Evolutionary conservation across 495 filamentous ascomycete genomes (phyloP), one percentile per base, ranked within the genome.

Genomic region (Bryoglossum gracile): DNA sequence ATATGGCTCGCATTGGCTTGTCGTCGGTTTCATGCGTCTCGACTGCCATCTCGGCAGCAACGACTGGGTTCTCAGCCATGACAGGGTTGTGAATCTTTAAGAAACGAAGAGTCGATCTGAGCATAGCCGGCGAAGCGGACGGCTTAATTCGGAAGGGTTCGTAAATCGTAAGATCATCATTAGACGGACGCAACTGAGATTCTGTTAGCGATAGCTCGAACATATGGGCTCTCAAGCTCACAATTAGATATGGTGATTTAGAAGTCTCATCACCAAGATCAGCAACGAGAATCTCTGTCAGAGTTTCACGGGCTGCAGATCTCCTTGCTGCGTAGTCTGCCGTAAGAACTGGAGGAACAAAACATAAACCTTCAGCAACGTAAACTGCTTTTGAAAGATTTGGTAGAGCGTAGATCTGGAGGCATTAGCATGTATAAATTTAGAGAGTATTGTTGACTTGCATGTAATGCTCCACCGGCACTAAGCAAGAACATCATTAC

Each of bases 101-200:
- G 56, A 94, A 96, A 41, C 80, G 76, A 10, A 97, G 65, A 5
- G 64, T 68, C 34, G 73, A 61, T 10, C 64, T 62, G 9, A 77
- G 65, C 3, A 41, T 45, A 23, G 45, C 40, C n/a, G 41, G 14
- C 13, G 53, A 16, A 24, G 61, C 60, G 3, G 51, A 47, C 3
- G 65, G 50, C 9, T 64, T 64, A 49, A 74, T 61, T 5, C 73
- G 70, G 61, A 83, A 89, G 0, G 90, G 88, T 60, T 87, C 80
- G 60, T 97, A 98, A 37, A 96, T 71, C n/a, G 81, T 80, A 3
- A 96, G 64, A 57, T 97, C 90, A 48, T 94, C 82, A 50, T 77
- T 82, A 9, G 74, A 73, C 34, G 86, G 84, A 23, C 91, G 87
- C 34, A 88, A 68, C 86, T 90, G 56, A 30, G 1, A 37, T 10